These are phyloP conservation scores for Cytidiella melzeri DNA, from an alignment of 768 basidiomycete genomes.

Conservation along the genomic window DNA sequence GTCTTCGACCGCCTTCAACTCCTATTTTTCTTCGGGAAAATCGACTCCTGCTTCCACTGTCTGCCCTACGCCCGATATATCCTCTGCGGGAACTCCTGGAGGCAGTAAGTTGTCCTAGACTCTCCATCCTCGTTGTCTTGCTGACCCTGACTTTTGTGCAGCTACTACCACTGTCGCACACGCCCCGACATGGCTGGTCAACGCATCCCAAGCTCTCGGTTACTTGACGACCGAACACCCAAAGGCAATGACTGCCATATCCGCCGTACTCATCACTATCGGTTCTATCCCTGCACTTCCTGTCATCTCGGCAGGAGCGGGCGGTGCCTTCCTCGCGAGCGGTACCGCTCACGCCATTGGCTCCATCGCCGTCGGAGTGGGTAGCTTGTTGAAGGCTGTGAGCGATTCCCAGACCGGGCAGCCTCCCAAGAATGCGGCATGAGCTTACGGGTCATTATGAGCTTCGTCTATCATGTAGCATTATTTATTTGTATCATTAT, in stretches of 20 bases:
- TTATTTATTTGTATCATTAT: too few species aligned
- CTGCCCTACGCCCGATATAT: neutral
- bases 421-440: too few species aligned
- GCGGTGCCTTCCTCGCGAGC: conserved; percentile 67
- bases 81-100: neutral
- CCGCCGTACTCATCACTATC: conserved; percentile 74
- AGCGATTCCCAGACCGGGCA: conserved; percentile 3
- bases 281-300: conserved; percentile 72
- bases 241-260: conserved; percentile 64
- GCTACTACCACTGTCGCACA: conserved; percentile 43
- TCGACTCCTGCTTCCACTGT: conserved; percentile 8
- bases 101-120: conserved; percentile 6
- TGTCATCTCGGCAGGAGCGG: conserved; percentile 59
- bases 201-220: conserved; percentile 70
- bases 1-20: conserved; percentile 11
- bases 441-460: too few species aligned
- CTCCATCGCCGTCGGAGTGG: conserved; percentile 71
- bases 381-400: conserved; percentile 45
- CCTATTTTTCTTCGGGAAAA: conserved; percentile 10
- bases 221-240: conserved; percentile 73
- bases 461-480: too few species aligned
- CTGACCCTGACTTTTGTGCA: conserved; percentile 9
- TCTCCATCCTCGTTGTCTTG: neutral
- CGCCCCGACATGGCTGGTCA: conserved; percentile 71
- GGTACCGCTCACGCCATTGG: conserved; percentile 74